Evolutionary conservation across 768 basidiomycete species (phyloP).

Genomic region (Naematelia encephala): DNA sequence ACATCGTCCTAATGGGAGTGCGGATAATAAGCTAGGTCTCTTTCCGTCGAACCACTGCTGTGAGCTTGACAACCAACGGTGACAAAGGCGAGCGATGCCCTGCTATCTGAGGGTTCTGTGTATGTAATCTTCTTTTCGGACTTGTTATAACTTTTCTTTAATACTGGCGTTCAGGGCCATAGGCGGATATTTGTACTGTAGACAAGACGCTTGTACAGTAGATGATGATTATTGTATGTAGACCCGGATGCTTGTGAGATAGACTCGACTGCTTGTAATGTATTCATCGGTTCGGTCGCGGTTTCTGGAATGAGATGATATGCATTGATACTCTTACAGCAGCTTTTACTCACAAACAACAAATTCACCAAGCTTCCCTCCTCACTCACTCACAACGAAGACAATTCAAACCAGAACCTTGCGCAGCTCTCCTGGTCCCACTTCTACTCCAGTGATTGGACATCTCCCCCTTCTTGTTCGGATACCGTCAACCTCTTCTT

Average conservation of each 20-base stretch:
- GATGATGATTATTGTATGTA: too few species aligned
- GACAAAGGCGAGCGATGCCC: not conserved
- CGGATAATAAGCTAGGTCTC: conserved; percentile 22
- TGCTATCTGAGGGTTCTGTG: not conserved
- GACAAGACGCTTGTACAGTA: too few species aligned
- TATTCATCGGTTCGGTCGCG: not conserved
- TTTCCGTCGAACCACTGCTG: conserved; percentile 24
- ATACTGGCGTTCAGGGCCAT: too few species aligned
- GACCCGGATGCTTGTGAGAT: too few species aligned
- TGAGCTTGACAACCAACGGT: not conserved
- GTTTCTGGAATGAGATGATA: not conserved
- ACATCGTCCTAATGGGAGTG: not conserved
- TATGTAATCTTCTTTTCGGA: too few species aligned
- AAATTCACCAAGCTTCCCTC: too few species aligned
- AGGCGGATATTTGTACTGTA: too few species aligned
- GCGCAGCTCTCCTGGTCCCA: conserved; percentile 74
- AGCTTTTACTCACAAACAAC: too few species aligned
- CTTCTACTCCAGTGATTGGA: conserved; percentile 78
- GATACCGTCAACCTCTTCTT: conserved; percentile 9
- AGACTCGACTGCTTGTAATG: too few species aligned
- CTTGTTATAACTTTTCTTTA: too few species aligned
- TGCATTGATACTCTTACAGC: too few species aligned
- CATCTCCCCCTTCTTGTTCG: conserved; percentile 61
- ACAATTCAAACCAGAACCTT: conserved; percentile 68
- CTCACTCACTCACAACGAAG: not conserved